Base-by-base conservation (phyloP, 768 basidiomycete genomes). In the Boletales sp. region DNA sequence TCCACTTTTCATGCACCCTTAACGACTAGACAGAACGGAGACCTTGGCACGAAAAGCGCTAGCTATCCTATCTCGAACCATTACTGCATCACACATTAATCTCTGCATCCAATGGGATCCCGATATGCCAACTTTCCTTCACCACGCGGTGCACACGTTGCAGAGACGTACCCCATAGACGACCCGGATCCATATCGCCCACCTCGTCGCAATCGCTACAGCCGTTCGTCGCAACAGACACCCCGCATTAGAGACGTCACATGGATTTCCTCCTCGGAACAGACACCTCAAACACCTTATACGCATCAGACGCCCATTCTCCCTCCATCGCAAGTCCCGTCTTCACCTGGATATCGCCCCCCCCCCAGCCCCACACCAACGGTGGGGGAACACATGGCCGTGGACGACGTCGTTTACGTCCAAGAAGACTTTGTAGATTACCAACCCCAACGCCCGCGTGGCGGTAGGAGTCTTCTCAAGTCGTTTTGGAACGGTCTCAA, bases 401-500 rank as follows among this genome's bases (percentile, higher is more conserved):
- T 69, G 6, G 67, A 68, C 1, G 62, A 59, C 4, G 15, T 50
- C 14, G 17, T 40, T 4, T 52, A 50, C n/a, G 17, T 35, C 18
- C 43, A 50, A 4, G 43, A 48, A 8, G 50, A 37, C 15, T 17
- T 43, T 8, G 27, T 41, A 1, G 55, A 51, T 5, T 55, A 47
- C 7, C 58, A 30, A 2, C 54, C 54, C 2, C 47, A 51, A 19
- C 55, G 43, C 17, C 54, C 34, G 31, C 36, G 45, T 29, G 24
- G 50, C 27, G 45, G 53, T n/a, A 51, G 19, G 6, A 48, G 60
- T 35, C 50, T 70, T 14, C 48, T 67, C 5, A 63, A 61, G 15
- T 63, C 66, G 1, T 50, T 74, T 17, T 68, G 73, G 46, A 57
- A 59, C 1, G 67, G 69, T 5, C 47, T 74, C 8, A 70, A 64